Base-by-base conservation (phyloP, 2,329 filamentous ascomycete species). In the Penicillium palitans region DNA sequence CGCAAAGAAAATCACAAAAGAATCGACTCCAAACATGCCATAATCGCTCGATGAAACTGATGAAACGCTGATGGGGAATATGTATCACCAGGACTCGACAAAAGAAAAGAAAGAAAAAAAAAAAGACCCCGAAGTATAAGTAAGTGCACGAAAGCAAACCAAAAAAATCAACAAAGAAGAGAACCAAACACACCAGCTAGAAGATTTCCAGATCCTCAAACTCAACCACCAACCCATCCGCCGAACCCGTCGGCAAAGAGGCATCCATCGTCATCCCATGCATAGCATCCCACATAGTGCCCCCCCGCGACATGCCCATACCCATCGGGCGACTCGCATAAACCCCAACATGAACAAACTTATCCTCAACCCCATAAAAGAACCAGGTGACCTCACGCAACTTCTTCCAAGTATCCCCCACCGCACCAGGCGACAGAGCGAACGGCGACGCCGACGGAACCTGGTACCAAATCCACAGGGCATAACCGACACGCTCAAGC, bases 301-400 rank as follows among this genome's bases (percentile, higher is more conserved):
- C 68, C 10, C 70, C 71, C 54, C 72, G 70, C 42, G 69, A 67
- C 59, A 83, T 73, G 65, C 79, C 82, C 45, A 83, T 73, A 65
- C 79, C 82, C 45, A 80, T 80, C 52, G 83, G 83, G 29, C 83
- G 76, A 66, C 79, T 81, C 27, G 83, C 83, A 74, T 86, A 86
- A 40, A 84, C 83, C 3, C 83, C 83, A 25, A 86, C 82, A 63
- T 83, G 77, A 24, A 85, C 77, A 27, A 77, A 81, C 67, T 86
- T 86, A 62, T 84, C 81, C 61, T 85, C 83, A 13, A 84, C 80
- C 8, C 81, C 82, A 71, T 80, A 84, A 67, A 86, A 86, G 70
- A 86, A 86, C 78, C 81, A 84, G n/a, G 81, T 84, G 29, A 86
- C 81, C 70, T 86, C 83, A 6, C 83, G 70, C 64, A 85, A 69